Conservation (phyloP, 192 early-diverging fungal genomes). For the Phycomyces nitens region DNA sequence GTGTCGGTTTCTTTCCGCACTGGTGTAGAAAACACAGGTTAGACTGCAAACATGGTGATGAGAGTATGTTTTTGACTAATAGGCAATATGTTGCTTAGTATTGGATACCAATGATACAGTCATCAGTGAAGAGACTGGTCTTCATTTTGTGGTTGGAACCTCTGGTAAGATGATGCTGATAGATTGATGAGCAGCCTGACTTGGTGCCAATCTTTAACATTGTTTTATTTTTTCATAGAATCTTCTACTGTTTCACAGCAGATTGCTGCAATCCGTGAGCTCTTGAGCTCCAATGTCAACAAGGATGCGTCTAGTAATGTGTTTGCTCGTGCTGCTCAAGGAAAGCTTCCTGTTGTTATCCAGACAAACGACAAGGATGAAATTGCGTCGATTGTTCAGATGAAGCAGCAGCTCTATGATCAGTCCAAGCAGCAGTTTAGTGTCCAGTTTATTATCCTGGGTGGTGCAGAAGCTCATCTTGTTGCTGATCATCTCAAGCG, state of each 20-base stretch:
- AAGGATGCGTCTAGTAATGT: conserved; percentile 25
- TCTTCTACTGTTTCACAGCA: conserved; percentile 50
- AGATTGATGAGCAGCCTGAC: too few species aligned
- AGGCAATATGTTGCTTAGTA: neutral
- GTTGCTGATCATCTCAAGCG: conserved; percentile 55
- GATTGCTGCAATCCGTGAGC: conserved; percentile 43
- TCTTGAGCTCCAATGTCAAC: conserved; percentile 33
- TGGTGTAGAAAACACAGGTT: conserved; percentile 53
- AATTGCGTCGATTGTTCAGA: conserved; percentile 57
- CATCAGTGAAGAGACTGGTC: conserved; percentile 51
- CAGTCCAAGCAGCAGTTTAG: conserved; percentile 23
- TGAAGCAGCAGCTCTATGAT: conserved; percentile 45
- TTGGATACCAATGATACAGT: conserved; percentile 37
- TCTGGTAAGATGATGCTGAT: neutral
- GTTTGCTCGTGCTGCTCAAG: conserved; percentile 41
- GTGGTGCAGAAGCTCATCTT: conserved; percentile 65
- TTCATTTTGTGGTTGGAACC: conserved; percentile 55
- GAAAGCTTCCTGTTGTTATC: conserved; percentile 49
- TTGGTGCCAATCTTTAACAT: too few species aligned
- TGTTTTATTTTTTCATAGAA: conserved; percentile 5
- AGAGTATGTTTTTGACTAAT: neutral
- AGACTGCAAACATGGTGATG: neutral
- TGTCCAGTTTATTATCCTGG: conserved; percentile 50
- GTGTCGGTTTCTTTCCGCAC: conserved; percentile 62
- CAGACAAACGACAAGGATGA: conserved; percentile 57